Base-by-base conservation (phyloP, 495 filamentous ascomycete genomes). In the Hypoxylon trugodes region DNA sequence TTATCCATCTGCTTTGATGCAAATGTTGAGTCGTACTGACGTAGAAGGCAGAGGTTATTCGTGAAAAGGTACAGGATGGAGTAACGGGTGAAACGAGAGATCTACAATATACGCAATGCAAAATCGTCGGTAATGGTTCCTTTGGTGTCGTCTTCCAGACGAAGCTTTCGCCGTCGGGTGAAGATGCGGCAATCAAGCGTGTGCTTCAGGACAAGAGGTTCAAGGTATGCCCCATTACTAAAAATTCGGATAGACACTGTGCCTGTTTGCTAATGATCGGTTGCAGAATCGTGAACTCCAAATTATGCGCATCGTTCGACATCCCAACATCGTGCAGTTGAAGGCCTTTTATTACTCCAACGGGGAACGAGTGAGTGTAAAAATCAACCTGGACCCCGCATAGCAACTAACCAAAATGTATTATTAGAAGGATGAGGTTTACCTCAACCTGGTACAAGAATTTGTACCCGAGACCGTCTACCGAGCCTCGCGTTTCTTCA, bases 261-360 rank as follows among this genome's bases (percentile, higher is more conserved):
- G 32, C 52, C 24, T n/a, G 35, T 38, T 41, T 37, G 61, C 77
- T 85, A 59, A 86, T 73, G 19, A 22, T 54, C 19, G 6, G 36
- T 12, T 53, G 13, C 65, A 98, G 95, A 98, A 98, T 72, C 93
- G 95, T 77, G 95, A 98, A 73, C 87, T 98, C 59, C 95, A 98
- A 75, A 98, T 98, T 75, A 98, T 98, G 95, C 89, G 95, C 63
- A 98, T 98, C 69, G 95, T 98, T 66, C 88, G 95, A 66, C 95
- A 98, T 74, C 95, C 95, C 28, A 98, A 98, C 75, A 97, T 98
- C 69, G 95, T 98, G 48, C 93, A 98, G 76, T 83, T 98, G 48
- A 98, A 98, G 77, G 95, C 95, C 25, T 98, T 98, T 78, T 98
- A 97, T 81, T 98, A 98, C 79, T 97, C 93, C 61, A 98, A 98